phyloP scores from a whole-genome alignment of 2,329 filamentous ascomycete species.

The Gremmenia infestans region DNA sequence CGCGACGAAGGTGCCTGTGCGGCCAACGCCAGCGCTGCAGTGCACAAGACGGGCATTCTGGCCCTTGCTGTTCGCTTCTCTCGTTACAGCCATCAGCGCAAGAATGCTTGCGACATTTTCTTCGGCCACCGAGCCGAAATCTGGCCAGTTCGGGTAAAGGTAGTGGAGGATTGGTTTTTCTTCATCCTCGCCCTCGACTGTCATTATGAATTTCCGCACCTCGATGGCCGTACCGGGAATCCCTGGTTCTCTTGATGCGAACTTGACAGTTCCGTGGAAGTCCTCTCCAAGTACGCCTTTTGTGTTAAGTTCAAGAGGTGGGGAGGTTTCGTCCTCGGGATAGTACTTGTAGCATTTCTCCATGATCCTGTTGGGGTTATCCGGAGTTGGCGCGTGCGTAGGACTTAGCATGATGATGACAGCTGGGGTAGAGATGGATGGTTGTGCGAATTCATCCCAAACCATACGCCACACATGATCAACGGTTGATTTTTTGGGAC shows the following conservation, averaged over 20 bases:
- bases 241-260: slow-evolving; percentile 45
- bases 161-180: slow-evolving; percentile 75
- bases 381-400: slow-evolving; percentile 51
- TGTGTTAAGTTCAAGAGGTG: slow-evolving; percentile 54
- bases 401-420: slow-evolving; percentile 95
- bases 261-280: slow-evolving; percentile 63
- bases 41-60: slow-evolving; percentile 76
- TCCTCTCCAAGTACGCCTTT: slow-evolving; percentile 60
- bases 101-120: slow-evolving; percentile 65
- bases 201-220: slow-evolving; percentile 66
- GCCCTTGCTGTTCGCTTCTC: slow-evolving; percentile 48
- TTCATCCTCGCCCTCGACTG: slow-evolving; percentile 37
- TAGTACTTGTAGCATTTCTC: slow-evolving; percentile 89
- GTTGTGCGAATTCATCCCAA: slow-evolving; percentile 57
- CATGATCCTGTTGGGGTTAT: slow-evolving; percentile 46
- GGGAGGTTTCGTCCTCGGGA: slow-evolving; percentile 51
- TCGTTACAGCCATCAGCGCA: slow-evolving; percentile 63
- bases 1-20: slow-evolving; percentile 92
- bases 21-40: slow-evolving; percentile 88
- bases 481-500: slow-evolving; percentile 71
- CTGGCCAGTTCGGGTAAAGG: slow-evolving; percentile 83
- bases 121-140: slow-evolving; percentile 75
- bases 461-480: slow-evolving; percentile 96
- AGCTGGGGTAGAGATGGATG: slow-evolving; percentile 55
- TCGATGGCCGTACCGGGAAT: slow-evolving; percentile 60